phyloP scores from a whole-genome alignment of 768 basidiomycete genomes.

The Psilocybe cubensis region DNA sequence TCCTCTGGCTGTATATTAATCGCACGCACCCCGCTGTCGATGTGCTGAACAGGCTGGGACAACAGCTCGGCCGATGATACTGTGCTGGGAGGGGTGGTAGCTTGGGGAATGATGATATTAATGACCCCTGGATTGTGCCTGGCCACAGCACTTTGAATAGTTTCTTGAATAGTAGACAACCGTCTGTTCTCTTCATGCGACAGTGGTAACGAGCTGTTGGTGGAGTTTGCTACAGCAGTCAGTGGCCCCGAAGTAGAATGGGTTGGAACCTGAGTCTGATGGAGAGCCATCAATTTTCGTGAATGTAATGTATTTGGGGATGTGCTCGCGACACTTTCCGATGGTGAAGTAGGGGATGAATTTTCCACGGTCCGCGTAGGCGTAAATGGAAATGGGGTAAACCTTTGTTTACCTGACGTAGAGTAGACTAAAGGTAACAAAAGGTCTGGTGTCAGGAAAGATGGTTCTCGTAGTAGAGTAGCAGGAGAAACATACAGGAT shows the following conservation, averaged over 20 bases:
- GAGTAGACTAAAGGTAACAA: neutral
- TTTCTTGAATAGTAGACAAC: neutral
- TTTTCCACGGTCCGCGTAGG: neutral
- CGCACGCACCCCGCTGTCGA: slow-evolving; percentile 31
- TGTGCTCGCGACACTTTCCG: neutral
- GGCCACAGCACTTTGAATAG: neutral
- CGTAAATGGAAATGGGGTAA: neutral
- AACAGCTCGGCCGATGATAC: neutral
- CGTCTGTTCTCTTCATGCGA: neutral
- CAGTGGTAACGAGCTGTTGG: neutral
- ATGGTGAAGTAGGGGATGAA: neutral
- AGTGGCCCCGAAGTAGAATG: neutral
- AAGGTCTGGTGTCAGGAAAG: neutral
- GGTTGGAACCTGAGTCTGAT: neutral
- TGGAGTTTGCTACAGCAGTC: neutral
- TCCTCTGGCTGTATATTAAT: slow-evolving; percentile 8
- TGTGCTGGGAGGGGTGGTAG: neutral
- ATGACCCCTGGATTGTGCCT: neutral
- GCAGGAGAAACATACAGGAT: neutral
- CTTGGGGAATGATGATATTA: neutral
- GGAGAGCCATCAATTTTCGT: neutral
- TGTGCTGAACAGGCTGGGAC: slow-evolving; percentile 23
- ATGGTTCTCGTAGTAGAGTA: neutral
- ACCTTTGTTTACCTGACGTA: neutral
- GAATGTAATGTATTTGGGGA: neutral